Base-by-base conservation (phyloP, 2,329 filamentous ascomycete species). In the Paraconiothyrium brasiliense region DNA sequence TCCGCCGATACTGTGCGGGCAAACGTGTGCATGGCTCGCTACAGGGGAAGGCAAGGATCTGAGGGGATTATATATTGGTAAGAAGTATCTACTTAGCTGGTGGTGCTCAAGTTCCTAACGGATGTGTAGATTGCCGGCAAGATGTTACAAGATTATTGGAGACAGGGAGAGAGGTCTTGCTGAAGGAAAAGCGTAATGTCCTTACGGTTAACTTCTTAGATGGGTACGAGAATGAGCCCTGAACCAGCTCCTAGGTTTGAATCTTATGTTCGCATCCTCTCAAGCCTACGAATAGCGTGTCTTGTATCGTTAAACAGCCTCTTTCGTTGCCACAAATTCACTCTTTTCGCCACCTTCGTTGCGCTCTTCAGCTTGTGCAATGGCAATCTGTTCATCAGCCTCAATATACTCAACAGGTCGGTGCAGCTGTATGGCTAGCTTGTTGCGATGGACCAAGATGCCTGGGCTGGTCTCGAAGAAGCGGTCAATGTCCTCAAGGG, bases 401-500 rank as follows among this genome's bases (percentile, higher is more conserved):
- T 85, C 80, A 20, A 83, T 80, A 54, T 81, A 85, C 60, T 82
- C 80, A n/a, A 71, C 63, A 1, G 84, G 84, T 32, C 84, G 76
- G 63, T 80, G 81, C 6, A 78, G 73, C 5, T 74, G 77, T 6
- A 81, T 81, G 0, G 83, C 84, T 34, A 85, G 77, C 54, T 83
- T 81, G 58, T 86, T 83, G 3, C 70, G 73, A 66, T 81, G 78
- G 10, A 86, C 81, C 9, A 87, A 75, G 3, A 86, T 59, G 2
- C 70, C 72, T 1, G 74, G 74, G 13, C 66, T 61, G 0, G 72
- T 74, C 44, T 73, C 73, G 56, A 80, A 80, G 63, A 79, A 79
- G 5, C 77, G 71, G 62, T 84, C 82, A 70, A 84, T 84, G 48
- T 84, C 82, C 66, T 85, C 83, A 7, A 85, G 75, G 0, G 83